phyloP scores from a whole-genome alignment of 192 early-diverging fungal species.

The Allomyces macrogynus region DNA sequence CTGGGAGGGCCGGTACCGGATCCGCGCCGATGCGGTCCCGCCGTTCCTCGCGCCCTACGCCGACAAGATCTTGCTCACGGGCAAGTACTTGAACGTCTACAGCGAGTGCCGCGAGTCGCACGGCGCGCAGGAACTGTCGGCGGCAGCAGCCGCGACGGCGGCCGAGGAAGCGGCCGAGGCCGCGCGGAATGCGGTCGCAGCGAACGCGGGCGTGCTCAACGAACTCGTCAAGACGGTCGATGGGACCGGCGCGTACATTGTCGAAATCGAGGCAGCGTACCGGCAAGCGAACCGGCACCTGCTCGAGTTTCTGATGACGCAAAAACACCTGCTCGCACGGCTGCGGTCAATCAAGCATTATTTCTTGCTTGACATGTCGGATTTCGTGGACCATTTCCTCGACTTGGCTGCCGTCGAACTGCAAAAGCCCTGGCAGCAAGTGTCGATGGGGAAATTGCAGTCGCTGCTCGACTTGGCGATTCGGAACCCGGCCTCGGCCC shows the following conservation, averaged over 20 bases:
- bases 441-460: constrained; percentile 50
- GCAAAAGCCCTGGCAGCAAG: constrained; percentile 42
- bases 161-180: neutral
- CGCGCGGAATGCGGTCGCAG: neutral
- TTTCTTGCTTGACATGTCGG: constrained; percentile 78
- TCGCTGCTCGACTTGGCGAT: constrained; percentile 72
- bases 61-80: constrained; percentile 66
- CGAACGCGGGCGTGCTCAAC: constrained; percentile 2
- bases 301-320: constrained; percentile 54
- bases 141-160: neutral
- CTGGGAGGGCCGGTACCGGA: constrained; percentile 61
- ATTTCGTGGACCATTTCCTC: constrained; percentile 83
- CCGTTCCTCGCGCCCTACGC: constrained; percentile 53
- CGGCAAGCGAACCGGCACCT: constrained; percentile 69
- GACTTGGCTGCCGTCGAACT: constrained; percentile 66
- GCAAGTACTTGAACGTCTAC: constrained; percentile 89
- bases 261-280: constrained; percentile 69
- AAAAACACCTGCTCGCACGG: constrained; percentile 54
- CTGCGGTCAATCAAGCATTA: constrained; percentile 80
- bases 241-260: constrained; percentile 19
- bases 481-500: constrained; percentile 64
- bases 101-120: constrained; percentile 49
- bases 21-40: constrained; percentile 44
- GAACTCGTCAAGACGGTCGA: neutral
- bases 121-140: neutral